phyloP scores from a whole-genome alignment of 257 asterid species.

The Leptodermis oblonga region DNA sequence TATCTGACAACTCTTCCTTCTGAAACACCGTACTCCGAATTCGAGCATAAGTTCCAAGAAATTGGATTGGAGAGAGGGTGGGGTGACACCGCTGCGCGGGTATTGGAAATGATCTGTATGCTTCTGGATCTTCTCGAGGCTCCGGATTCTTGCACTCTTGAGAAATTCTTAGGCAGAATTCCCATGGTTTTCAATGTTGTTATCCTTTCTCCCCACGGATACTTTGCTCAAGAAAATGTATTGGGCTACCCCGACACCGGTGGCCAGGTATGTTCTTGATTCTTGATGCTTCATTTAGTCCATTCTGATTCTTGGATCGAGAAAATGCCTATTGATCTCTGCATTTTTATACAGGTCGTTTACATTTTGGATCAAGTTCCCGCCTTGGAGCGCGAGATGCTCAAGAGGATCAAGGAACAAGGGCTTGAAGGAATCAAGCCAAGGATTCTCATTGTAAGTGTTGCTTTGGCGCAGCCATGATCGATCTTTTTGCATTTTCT shows the following conservation, averaged over 20 bases:
- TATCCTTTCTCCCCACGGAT: constrained; percentile 94
- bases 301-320: no score
- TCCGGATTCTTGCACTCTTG: constrained; percentile 84
- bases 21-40: constrained; percentile 49
- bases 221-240: constrained; percentile 98
- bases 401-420: constrained; percentile 93
- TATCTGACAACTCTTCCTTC: constrained; percentile 65
- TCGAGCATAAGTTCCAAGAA: constrained; percentile 76
- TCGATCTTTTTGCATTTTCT: not conserved
- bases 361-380: constrained; percentile 99
- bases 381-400: constrained; percentile 88
- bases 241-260: constrained; percentile 98
- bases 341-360: constrained; percentile 54
- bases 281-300: not conserved
- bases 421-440: constrained; percentile 82
- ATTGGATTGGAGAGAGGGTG: constrained; percentile 96
- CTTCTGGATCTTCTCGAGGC: constrained; percentile 91
- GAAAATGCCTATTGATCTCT: not conserved
- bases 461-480: not conserved
- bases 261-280: constrained; percentile 63
- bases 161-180: constrained; percentile 76
- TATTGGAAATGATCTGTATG: constrained; percentile 76
- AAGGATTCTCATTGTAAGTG: constrained; percentile 74
- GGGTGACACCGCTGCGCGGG: constrained; percentile 80
- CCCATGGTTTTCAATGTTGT: constrained; percentile 99